Percentiles rank a stretch among this genome's conserved stretches.
Evolutionary conservation across 2,329 filamentous ascomycete genomes (phyloP).

Genomic region (Penicillium nordicum): DNA sequence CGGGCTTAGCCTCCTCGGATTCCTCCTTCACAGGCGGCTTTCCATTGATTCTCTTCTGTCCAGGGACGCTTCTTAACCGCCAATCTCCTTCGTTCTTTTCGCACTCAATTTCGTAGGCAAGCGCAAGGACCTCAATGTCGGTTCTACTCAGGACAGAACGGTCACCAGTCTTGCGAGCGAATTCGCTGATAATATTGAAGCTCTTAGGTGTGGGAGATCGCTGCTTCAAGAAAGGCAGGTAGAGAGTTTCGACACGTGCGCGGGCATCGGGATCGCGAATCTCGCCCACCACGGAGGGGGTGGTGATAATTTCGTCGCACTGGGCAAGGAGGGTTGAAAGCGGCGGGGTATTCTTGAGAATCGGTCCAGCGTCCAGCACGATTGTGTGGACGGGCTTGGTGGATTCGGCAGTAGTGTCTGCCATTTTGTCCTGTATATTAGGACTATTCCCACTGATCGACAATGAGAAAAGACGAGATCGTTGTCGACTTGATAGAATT

Average conservation of each 20-base stretch:
- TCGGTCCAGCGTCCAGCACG: constrained; percentile 83
- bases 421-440: constrained; percentile 15
- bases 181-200: constrained; percentile 74
- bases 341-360: constrained; percentile 88
- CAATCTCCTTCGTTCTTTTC: constrained; percentile 88
- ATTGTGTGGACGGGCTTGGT: constrained; percentile 74
- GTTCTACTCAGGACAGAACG: constrained; percentile 80
- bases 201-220: constrained; percentile 72
- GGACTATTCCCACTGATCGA: constrained; percentile 1
- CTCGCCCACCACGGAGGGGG: constrained; percentile 80
- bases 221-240: constrained; percentile 79
- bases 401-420: constrained; percentile 19
- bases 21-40: constrained; percentile 53
- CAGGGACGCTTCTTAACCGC: constrained; percentile 73
- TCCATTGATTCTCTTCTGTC: constrained; percentile 74
- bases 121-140: constrained; percentile 82
- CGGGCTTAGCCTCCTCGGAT: constrained; percentile 29
- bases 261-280: constrained; percentile 81
- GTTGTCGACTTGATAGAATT: constrained; percentile 8
- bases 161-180: constrained; percentile 87
- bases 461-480: not conserved
- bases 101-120: constrained; percentile 92
- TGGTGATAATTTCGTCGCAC: constrained; percentile 74
- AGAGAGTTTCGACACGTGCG: constrained; percentile 73
- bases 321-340: constrained; percentile 76